phyloP scores from a whole-genome alignment of 2,329 filamentous ascomycete species.

The Epichloe elymi region DNA sequence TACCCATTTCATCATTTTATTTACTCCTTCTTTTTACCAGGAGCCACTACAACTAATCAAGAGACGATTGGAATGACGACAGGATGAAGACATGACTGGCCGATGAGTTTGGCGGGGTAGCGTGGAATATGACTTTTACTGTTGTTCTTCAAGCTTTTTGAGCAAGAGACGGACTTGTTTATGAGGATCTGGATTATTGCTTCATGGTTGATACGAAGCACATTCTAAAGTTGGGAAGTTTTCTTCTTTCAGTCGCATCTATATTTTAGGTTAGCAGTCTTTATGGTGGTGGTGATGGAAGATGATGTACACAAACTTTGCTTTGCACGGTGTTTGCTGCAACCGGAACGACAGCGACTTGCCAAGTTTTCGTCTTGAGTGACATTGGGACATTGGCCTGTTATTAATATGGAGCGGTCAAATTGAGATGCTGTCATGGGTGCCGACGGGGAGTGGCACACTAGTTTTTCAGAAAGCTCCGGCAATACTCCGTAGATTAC shows the following conservation, averaged over 20 bases:
- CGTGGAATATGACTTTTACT: neutral
- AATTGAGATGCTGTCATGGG: too few relatives aligned
- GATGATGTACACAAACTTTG: neutral
- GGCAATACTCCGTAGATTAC: too few relatives aligned
- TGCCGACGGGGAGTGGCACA: too few relatives aligned
- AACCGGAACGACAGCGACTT: too few relatives aligned
- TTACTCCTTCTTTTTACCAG: neutral
- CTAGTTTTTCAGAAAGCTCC: too few relatives aligned
- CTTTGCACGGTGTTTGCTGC: too few relatives aligned
- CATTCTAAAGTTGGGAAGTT: neutral
- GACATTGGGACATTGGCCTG: too few relatives aligned
- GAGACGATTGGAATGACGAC: conserved; percentile 17
- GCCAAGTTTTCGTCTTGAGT: too few relatives aligned
- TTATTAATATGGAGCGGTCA: too few relatives aligned
- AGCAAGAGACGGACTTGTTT: conserved; percentile 3
- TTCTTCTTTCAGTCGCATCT: neutral
- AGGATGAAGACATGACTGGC: conserved; percentile 19
- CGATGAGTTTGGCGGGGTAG: neutral
- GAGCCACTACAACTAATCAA: conserved; percentile 9
- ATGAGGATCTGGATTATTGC: neutral
- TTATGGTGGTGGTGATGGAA: neutral
- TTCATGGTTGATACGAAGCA: neutral
- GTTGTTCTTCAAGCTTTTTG: neutral
- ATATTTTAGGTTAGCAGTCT: neutral
- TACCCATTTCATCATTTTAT: conserved; percentile 5